These are phyloP conservation scores for Venustampulla echinocandica DNA, from an alignment of 495 filamentous ascomycete species.

Conservation along the genomic window DNA sequence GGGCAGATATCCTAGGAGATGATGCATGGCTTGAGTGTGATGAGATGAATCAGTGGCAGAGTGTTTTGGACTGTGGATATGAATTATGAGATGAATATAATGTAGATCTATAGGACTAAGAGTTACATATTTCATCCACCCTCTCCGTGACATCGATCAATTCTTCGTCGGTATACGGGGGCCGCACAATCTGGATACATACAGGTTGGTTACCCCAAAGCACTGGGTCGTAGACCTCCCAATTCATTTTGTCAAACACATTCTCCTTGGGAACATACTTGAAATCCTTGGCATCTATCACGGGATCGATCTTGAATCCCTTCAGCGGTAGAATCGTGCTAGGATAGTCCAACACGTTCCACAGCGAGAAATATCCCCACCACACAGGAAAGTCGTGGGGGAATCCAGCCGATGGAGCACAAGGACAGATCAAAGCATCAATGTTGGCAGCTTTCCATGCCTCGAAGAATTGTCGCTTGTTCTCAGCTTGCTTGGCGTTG, in stretches of 20 bases:
- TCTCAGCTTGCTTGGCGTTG: too few relatives aligned
- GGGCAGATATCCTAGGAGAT: too few relatives aligned
- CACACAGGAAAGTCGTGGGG: constrained; percentile 45
- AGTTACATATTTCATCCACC: too few relatives aligned
- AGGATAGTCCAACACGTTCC: constrained; percentile 56
- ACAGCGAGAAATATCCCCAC: constrained; percentile 55
- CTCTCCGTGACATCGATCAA: too few relatives aligned
- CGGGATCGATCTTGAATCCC: neutral
- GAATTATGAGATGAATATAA: too few relatives aligned
- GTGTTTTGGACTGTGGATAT: too few relatives aligned
- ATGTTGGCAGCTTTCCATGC: neutral
- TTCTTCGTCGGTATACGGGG: too few relatives aligned
- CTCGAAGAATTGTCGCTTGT: too few relatives aligned
- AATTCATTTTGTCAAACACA: constrained; percentile 1
- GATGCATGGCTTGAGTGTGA: too few relatives aligned
- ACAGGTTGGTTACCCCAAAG: constrained; percentile 41
- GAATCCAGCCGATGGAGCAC: constrained; percentile 43
- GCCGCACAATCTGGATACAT: constrained; percentile 36
- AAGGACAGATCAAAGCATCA: constrained; percentile 56
- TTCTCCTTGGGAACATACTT: constrained; percentile 9
- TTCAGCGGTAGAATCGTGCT: constrained; percentile 40
- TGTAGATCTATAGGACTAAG: too few relatives aligned
- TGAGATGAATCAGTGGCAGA: too few relatives aligned
- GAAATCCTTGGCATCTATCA: neutral
- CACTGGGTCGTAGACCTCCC: constrained; percentile 29